Percentiles rank a stretch among this genome's conserved stretches.
Conservation (phyloP, 148 eudicot species). For the Vaccinium myrtillus region DNA sequence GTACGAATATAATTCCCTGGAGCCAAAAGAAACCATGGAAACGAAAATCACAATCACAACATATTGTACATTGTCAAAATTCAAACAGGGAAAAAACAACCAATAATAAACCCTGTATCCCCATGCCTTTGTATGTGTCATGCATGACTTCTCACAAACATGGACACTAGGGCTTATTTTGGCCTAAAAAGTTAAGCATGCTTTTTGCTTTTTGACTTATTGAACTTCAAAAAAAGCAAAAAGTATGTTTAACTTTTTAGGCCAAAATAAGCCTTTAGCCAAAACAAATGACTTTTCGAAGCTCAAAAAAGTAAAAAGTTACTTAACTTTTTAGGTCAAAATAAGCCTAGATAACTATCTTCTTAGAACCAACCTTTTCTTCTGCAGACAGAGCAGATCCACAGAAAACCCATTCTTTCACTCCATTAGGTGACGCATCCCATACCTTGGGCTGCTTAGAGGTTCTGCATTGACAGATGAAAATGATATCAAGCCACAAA, state of each 20-base stretch:
- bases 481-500: constrained; percentile 11
- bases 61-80: not conserved
- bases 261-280: too few relatives aligned
- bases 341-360: not conserved
- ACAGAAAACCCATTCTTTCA: constrained; percentile 65
- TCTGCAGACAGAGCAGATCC: constrained; percentile 80
- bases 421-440: constrained; percentile 36
- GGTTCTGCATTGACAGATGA: constrained; percentile 25
- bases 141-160: not conserved
- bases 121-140: not conserved
- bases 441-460: constrained; percentile 30
- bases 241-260: too few relatives aligned
- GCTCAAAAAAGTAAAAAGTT: too few relatives aligned
- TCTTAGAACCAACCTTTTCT: constrained; percentile 62
- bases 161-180: not conserved
- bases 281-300: too few relatives aligned
- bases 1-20: not conserved
- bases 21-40: not conserved
- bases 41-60: not conserved
- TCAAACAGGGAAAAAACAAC: not conserved
- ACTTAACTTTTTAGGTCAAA: too few relatives aligned
- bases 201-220: too few relatives aligned
- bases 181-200: too few relatives aligned
- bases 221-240: too few relatives aligned
- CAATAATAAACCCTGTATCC: not conserved